Conservation (phyloP, 1,139 yeast species). For the Debaryomycetaceae sp. region DNA sequence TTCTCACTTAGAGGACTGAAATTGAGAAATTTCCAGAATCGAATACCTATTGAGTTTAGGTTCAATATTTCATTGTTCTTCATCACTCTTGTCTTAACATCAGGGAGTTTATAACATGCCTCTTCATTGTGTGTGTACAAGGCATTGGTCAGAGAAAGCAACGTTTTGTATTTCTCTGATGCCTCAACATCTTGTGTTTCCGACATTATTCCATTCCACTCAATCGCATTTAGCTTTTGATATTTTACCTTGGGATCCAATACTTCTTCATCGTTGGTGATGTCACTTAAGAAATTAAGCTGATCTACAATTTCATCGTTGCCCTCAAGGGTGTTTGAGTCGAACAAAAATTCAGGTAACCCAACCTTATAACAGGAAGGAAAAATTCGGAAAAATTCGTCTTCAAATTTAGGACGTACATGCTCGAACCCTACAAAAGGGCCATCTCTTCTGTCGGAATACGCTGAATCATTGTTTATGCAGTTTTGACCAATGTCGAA, state of each 20-base stretch:
- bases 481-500: conserved; percentile 34
- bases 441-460: conserved; percentile 3
- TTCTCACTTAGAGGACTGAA: conserved; percentile 49
- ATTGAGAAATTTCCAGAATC: conserved; percentile 55
- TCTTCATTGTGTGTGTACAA: conserved; percentile 11
- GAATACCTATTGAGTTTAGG: conserved; percentile 34
- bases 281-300: conserved; percentile 37
- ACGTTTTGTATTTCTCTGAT: conserved; percentile 19
- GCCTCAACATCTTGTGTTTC: conserved; percentile 15
- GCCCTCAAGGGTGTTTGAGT: conserved; percentile 15
- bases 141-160: conserved; percentile 5
- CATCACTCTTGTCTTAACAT: conserved; percentile 24
- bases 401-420: conserved; percentile 13
- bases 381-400: conserved; percentile 21
- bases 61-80: conserved; percentile 33
- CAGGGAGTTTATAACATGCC: conserved; percentile 21
- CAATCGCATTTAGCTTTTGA: conserved; percentile 23
- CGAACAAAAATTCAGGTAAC: conserved; percentile 31
- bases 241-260: conserved; percentile 27
- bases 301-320: conserved; percentile 26
- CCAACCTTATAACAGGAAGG: conserved; percentile 33
- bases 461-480: conserved; percentile 10
- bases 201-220: conserved; percentile 34
- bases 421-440: conserved; percentile 9
- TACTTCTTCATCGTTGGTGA: conserved; percentile 27